Conservation (phyloP, 2,329 filamentous ascomycete species). For the Trichoderma sp. region DNA sequence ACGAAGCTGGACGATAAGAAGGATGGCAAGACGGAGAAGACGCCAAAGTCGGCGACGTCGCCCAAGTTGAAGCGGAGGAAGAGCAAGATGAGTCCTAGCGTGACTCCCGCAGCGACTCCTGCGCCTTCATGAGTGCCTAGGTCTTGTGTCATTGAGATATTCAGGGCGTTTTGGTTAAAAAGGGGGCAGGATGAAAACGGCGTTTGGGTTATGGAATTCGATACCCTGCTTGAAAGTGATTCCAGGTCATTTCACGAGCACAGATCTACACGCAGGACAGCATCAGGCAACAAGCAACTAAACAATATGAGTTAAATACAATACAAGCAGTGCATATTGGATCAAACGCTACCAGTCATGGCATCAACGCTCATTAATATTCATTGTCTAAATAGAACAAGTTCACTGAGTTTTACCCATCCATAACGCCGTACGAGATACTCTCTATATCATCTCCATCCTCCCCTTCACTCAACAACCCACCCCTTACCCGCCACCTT, state of each 20-base stretch:
- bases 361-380: slow-evolving; percentile 6
- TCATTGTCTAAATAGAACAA: background rate
- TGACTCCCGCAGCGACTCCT: slow-evolving; percentile 39
- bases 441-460: background rate
- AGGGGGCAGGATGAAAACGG: background rate
- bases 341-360: background rate
- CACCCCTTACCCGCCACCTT: slow-evolving; percentile 73
- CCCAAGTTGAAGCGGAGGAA: slow-evolving; percentile 53
- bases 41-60: slow-evolving; percentile 46
- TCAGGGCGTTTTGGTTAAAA: background rate
- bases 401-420: background rate
- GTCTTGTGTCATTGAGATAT: background rate
- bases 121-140: slow-evolving; percentile 31
- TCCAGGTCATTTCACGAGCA: background rate
- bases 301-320: background rate
- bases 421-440: slow-evolving; percentile 16
- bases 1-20: slow-evolving; percentile 51
- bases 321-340: background rate
- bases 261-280: background rate
- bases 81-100: slow-evolving; percentile 47
- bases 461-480: slow-evolving; percentile 60
- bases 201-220: slow-evolving; percentile 1
- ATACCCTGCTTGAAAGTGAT: slow-evolving; percentile 23
- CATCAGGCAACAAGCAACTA: background rate
- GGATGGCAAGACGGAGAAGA: slow-evolving; percentile 51